Base-by-base conservation (phyloP, 148 eudicot genomes). In the Salicornia ramosissima region DNA sequence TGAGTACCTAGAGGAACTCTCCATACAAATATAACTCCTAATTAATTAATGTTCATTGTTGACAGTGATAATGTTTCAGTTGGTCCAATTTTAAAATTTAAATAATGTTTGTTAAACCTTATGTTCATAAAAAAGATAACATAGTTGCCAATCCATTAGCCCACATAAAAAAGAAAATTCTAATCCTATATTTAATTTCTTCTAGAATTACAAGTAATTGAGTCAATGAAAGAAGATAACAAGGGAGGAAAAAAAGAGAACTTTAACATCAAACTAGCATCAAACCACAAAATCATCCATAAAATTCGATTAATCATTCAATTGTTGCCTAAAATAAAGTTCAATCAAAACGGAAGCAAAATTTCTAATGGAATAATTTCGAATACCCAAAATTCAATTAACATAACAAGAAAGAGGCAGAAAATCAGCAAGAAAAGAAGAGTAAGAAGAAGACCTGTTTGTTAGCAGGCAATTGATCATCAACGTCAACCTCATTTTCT, bases 391-490 rank as follows among this genome's bases (percentile, higher is more conserved):
- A 50, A 33, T 28, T 68, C 66, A 63, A 13, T 2, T 70, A 30
- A 55, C 40, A 36, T 31, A 59, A 60, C 11, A 26, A 39, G 24
- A 51, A 36, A 22, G 19, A 47, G 34, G 33, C 14, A 51, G 22
- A 57, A 31, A 46, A 34, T 61, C 29, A 63, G 52, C 5, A 19
- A 52, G 2, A 28, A 65, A 39, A 60, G 34, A 15, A 59, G 28
- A 75, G 54, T 13, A 31, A 55, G 26, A 30, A 14, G 4, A n/a
- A 15, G 15, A 87, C 92, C 92, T 80, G 65, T 65, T 75, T 71
- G 66, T 70, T 68, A 53, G 15, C 46, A n/a, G 57, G 40, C 25
- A 61, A 71, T 6, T 74, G 80, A 30, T 52, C 65, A 71, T 62
- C 64, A 69, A 51, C 46, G 45, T 64, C 26, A 16, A 39, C 51